A percentile compares a stretch with the other conserved stretches of the same genome.
phyloP scores from a whole-genome alignment of 2,329 filamentous ascomycete genomes.

The Beauveria pseudobassiana region DNA sequence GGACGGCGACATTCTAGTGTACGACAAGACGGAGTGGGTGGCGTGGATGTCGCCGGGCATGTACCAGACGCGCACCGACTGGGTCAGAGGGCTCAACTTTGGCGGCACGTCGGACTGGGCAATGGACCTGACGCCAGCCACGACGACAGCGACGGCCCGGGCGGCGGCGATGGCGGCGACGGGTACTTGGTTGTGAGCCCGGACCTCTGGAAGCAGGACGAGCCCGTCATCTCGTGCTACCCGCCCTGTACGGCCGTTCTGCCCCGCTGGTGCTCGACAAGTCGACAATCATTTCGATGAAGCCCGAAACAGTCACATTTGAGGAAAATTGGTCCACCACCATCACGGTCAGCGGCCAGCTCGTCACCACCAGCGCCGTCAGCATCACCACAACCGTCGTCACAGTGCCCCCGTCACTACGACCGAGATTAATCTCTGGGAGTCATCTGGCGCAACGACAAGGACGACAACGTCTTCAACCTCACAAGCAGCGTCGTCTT shows the following conservation, averaged over 20 bases:
- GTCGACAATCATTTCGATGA: not conserved
- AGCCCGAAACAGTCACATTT: not conserved
- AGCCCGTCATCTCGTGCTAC: not conserved
- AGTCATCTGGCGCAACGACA: not conserved
- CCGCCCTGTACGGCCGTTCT: not conserved
- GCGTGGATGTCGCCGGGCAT: conserved; percentile 19
- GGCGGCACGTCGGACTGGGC: conserved; percentile 25
- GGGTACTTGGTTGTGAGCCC: not conserved
- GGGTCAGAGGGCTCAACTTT: conserved; percentile 21
- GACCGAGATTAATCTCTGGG: not conserved
- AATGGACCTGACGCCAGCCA: conserved; percentile 17
- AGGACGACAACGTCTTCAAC: not conserved
- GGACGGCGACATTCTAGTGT: conserved; percentile 16
- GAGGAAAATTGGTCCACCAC: not conserved
- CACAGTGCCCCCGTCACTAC: not conserved
- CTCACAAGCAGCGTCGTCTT: not conserved
- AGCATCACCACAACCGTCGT: not conserved
- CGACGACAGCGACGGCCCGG: not conserved
- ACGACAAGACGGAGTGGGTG: conserved; percentile 22
- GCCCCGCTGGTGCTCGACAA: not conserved
- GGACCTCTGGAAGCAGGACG: not conserved
- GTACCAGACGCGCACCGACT: conserved; percentile 17
- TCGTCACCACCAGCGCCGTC: not conserved
- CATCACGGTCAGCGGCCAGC: not conserved
- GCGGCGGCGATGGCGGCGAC: not conserved